Evolutionary conservation across 768 basidiomycete species (phyloP).

Genomic region (Pisolithus tinctorius): DNA sequence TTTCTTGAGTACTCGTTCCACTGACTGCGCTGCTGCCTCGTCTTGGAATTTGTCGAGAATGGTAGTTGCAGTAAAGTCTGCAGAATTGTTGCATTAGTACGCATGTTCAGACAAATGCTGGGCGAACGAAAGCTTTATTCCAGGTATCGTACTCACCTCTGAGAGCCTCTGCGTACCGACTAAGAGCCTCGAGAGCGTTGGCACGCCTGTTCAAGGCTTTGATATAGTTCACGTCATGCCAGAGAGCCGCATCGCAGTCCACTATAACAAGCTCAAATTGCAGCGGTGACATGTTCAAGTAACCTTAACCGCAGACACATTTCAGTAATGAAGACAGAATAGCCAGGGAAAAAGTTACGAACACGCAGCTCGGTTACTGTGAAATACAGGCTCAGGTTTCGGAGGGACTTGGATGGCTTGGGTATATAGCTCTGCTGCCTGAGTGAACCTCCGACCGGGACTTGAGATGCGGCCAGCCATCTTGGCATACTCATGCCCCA

Average conservation of each 20-base stretch:
- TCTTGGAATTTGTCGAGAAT: slow-evolving; percentile 93
- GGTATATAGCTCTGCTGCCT: slow-evolving; percentile 62
- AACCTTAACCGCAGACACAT: slow-evolving; percentile 44
- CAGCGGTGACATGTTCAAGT: slow-evolving; percentile 85
- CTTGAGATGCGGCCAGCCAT: slow-evolving; percentile 37
- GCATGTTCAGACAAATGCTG: no score
- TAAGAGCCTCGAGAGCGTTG: slow-evolving; percentile 73
- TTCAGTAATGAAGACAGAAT: background rate
- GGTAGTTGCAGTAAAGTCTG: slow-evolving; percentile 95
- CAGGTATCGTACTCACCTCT: slow-evolving; percentile 46
- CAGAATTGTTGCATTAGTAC: background rate
- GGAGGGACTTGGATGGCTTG: slow-evolving; percentile 69
- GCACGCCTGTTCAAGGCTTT: slow-evolving; percentile 90
- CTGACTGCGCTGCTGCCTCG: slow-evolving; percentile 63
- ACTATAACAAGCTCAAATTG: slow-evolving; percentile 74
- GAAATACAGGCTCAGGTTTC: slow-evolving; percentile 86
- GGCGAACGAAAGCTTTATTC: no score
- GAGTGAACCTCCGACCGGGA: slow-evolving; percentile 50
- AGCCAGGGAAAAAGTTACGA: slow-evolving; percentile 16
- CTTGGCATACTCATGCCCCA: no score
- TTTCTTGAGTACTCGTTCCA: slow-evolving; percentile 90
- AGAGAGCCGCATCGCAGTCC: slow-evolving; percentile 87
- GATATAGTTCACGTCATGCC: slow-evolving; percentile 77
- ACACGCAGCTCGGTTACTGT: slow-evolving; percentile 97
- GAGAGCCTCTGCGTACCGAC: slow-evolving; percentile 66